Conservation (phyloP, 106 monocot genomes). For the Dendrobium officinale region DNA sequence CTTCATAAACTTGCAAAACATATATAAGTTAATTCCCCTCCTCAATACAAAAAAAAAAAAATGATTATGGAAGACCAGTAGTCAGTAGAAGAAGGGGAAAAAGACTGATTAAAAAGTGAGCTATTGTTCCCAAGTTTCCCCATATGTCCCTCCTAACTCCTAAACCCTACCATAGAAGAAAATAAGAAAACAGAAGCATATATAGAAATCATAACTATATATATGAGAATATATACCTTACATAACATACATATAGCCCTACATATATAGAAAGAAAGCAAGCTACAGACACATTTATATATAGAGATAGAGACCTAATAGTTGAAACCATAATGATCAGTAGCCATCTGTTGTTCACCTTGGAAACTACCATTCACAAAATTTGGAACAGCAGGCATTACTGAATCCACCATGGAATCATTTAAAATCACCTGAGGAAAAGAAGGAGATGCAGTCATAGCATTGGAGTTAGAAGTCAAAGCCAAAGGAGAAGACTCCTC, state of each 20-base stretch:
- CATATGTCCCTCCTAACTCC: background rate
- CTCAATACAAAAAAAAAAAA: background rate
- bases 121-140: background rate
- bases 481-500: background rate
- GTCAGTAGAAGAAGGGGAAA: no score
- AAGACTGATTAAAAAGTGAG: background rate
- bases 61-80: no score
- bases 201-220: background rate
- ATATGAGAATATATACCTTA: background rate
- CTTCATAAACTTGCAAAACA: background rate
- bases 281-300: background rate
- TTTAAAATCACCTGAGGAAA: background rate
- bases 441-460: background rate
- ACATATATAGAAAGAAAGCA: no score
- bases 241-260: no score
- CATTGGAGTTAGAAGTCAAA: background rate
- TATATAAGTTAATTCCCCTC: background rate
- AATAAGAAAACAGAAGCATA: background rate
- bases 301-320: background rate
- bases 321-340: constrained; percentile 2
- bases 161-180: background rate
- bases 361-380: background rate
- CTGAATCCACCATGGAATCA: background rate
- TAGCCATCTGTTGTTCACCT: background rate
- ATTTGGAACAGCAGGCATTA: background rate